Evolutionary conservation across 495 filamentous ascomycete species (phyloP), one percentile per base, ranked within the genome.

Genomic region (Neurospora sp.): DNA sequence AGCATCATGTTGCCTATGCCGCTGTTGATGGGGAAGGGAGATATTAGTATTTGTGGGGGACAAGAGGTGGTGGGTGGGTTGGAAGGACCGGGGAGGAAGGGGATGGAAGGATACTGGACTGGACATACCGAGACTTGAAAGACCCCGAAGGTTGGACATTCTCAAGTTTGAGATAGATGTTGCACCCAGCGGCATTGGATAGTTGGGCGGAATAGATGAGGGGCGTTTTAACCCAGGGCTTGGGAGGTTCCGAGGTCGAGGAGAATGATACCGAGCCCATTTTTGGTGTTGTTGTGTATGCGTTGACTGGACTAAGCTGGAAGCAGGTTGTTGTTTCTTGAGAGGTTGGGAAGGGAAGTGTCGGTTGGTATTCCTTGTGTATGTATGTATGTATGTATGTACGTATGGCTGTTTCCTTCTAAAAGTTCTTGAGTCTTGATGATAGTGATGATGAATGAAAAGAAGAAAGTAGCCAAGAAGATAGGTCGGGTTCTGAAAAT

Each of bases 121-220:
- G 24, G n/a, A 28, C 70, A 11, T 76, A 81, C 78, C 93, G 90
- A 39, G 94, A 97, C 82, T 98, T 99, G 90, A 98, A 99, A 11
- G 94, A 96, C 66, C 93, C 94, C 5, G 92, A 92, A 5, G 96
- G 95, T 77, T 99, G 95, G 77, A 95, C 89, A 82, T 93, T 93
- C 74, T 99, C 95, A 72, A 98, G 90, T 80, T 99, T 99, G 77
- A 99, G 90, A 82, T 91, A 94, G 83, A 98, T 89, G 74, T 89
- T 86, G 79, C 92, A 94, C 45, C 91, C 91, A 34, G 91, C 92
- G n/a, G 85, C 85, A 73, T 87, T 85, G 42, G 92, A 94, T 37
- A 96, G 86, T 6, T 86, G 82, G 43, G 84, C 81, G 0, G 92
- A 94, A 77, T 89, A 88, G 73, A 92, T 86, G 43, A 93, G 85